Base-by-base conservation (phyloP, 352 stramenopile genomes). In the Globisporangium recalcitrans region DNA sequence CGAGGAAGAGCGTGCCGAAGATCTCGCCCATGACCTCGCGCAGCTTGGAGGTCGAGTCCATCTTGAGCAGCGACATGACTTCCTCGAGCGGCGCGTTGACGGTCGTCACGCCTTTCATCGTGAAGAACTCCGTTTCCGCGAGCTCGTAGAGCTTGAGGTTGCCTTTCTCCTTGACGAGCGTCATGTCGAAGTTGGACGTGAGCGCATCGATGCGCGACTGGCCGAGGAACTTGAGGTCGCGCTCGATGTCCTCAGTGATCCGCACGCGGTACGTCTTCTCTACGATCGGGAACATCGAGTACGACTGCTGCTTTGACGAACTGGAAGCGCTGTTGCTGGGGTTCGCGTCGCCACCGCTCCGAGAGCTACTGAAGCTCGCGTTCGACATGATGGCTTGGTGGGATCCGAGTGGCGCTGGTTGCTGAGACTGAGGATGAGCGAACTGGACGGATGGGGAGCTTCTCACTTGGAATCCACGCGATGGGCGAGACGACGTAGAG, bases 231-330 rank as follows among this genome's bases (percentile, higher is more conserved):
- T 78, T 80, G 63, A 95, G 62, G 69, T 95, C 83, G 52, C 85
- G 80, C 76, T 93, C 85, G 58, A 95, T 92, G 71, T 87, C 79
- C 11, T 85, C 72, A 32, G 80, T 92, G 63, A 95, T 85, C 29
- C 80, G 71, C 64, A 86, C 74, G 52, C 80, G 77, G 63, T 90
- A 93, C 48, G 83, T 87, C 70, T 93, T 93, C 70, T 93, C 83
- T 38, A 95, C 83, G 59, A 90, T 78, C 57, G 80, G 82, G 73
- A 93, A 93, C 79, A 95, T 90, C 49, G 82, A 90, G 66, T 82
- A 87, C 66, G 78, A 73, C 40, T 34, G 51, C 10, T 57, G 34
- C 54, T 27, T 63, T n/a, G n/a, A n/a, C n/a, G n/a, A n/a, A n/a
- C 2, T 38, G 42, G 27, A 19, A 31, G 49, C 29, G 22, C 14